Percentiles rank a stretch among this genome's conserved stretches.
phyloP scores from a whole-genome alignment of 345 rosid species.

The Syzygium grande region DNA sequence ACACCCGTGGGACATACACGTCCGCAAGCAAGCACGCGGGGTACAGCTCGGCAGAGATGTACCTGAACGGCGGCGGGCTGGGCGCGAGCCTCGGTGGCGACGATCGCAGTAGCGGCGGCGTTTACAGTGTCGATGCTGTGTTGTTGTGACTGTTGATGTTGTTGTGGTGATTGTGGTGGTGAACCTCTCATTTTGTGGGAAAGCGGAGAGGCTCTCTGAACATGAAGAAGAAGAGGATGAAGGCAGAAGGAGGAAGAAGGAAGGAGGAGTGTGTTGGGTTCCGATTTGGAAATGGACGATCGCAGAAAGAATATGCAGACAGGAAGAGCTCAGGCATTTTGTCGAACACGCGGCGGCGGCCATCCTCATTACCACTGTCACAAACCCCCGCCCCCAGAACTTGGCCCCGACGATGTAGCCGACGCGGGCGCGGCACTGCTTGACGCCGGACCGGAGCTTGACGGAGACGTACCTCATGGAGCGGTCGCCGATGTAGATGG shows the following conservation, averaged over 20 bases:
- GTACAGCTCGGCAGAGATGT: background rate
- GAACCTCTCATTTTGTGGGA: background rate
- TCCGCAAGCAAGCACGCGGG: background rate
- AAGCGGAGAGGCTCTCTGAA: background rate
- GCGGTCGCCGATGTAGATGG: too few species aligned
- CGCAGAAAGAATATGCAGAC: background rate
- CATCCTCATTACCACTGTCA: too few species aligned
- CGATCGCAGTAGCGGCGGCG: constrained; percentile 97
- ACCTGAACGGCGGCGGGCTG: constrained; percentile 68
- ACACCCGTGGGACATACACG: too few species aligned
- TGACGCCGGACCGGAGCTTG: too few species aligned
- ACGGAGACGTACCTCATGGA: too few species aligned
- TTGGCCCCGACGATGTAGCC: too few species aligned
- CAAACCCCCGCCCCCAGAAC: too few species aligned
- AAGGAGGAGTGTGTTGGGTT: background rate
- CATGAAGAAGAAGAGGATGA: background rate
- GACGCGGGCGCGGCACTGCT: too few species aligned
- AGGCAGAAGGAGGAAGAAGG: background rate
- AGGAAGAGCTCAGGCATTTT: too few species aligned
- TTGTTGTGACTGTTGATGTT: constrained; percentile 6
- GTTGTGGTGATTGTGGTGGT: background rate
- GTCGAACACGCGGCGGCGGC: too few species aligned
- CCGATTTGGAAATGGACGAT: background rate
- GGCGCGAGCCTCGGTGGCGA: constrained; percentile 73
- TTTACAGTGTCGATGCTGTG: constrained; percentile 65